phyloP scores from a whole-genome alignment of 371 early-diverging fungal genomes.

The Choanephora cucurbitarum region DNA sequence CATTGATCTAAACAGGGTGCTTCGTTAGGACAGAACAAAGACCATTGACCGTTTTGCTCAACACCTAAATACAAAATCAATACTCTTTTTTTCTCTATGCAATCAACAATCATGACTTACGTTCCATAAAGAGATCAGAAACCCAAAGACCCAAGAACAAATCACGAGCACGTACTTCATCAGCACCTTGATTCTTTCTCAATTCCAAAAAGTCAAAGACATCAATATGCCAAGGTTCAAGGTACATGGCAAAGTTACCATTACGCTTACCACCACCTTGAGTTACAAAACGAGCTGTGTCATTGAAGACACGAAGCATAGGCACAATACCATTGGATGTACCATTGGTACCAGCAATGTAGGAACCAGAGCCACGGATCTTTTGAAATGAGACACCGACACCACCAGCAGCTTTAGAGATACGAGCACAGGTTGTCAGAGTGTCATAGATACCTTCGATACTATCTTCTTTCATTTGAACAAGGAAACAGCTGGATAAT shows the following conservation, averaged over 20 bases:
- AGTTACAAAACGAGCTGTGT: constrained; percentile 98
- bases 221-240: constrained; percentile 99
- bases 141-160: constrained; percentile 99
- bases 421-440: constrained; percentile 95
- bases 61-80: no score
- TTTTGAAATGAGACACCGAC: constrained; percentile 98
- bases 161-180: constrained; percentile 97
- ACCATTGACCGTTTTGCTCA: constrained; percentile 94
- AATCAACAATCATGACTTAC: no score
- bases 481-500: constrained; percentile 95
- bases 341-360: constrained; percentile 98
- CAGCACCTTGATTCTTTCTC: constrained; percentile 99
- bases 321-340: constrained; percentile 98
- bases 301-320: constrained; percentile 98
- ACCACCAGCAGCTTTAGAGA: constrained; percentile 99
- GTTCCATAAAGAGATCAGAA: constrained; percentile 99
- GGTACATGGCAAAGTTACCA: constrained; percentile 98
- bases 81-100: no score
- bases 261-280: constrained; percentile 99
- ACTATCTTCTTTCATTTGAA: constrained; percentile 95
- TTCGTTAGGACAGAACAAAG: constrained; percentile 97
- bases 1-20: constrained; percentile 91
- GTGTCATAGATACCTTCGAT: constrained; percentile 99
- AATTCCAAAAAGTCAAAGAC: constrained; percentile 98
- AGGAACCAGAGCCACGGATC: constrained; percentile 93